phyloP scores from a whole-genome alignment of 768 basidiomycete genomes.

The Rhodotorula graminis region DNA sequence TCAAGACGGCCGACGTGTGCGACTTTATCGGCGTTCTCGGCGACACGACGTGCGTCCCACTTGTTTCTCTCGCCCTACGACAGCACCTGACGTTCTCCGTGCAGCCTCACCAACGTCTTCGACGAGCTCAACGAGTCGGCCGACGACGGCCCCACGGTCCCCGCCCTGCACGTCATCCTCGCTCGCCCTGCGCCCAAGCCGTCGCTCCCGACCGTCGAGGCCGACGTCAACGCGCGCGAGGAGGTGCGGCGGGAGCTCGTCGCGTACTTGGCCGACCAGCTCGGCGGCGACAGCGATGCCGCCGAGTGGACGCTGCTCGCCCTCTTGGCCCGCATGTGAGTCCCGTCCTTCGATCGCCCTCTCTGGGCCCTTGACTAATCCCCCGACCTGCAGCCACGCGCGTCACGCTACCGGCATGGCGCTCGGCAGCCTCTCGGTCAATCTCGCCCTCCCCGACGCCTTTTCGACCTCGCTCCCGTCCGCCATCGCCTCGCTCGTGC shows the following conservation, averaged over 20 bases:
- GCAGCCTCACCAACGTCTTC: conserved; percentile 19
- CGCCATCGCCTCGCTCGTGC: conserved; percentile 28
- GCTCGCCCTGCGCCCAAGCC: conserved; percentile 1
- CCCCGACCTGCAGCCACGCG: conserved; percentile 24
- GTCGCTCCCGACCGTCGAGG: background rate
- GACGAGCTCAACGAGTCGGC: conserved; percentile 18
- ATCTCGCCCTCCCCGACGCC: conserved; percentile 36
- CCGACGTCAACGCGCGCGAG: background rate
- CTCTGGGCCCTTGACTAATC: too few relatives aligned
- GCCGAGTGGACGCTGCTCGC: conserved; percentile 43
- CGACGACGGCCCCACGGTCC: background rate
- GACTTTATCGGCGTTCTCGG: conserved; percentile 42
- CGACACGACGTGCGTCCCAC: conserved; percentile 26
- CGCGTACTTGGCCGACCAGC: conserved; percentile 28
- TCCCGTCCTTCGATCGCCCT: background rate
- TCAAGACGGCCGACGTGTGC: conserved; percentile 35
- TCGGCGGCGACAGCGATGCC: conserved; percentile 41
- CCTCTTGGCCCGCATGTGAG: conserved; percentile 39
- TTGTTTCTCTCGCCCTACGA: too few relatives aligned
- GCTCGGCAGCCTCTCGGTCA: conserved; percentile 42
- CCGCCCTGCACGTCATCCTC: conserved; percentile 36
- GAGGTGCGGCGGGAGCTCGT: conserved; percentile 27
- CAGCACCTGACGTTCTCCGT: background rate
- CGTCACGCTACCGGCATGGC: conserved; percentile 40
- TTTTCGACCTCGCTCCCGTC: background rate